A percentile compares a stretch with the other conserved stretches of the same genome.
Evolutionary conservation across 345 rosid species (phyloP).

Genomic region (Eucalyptus cloeziana): DNA sequence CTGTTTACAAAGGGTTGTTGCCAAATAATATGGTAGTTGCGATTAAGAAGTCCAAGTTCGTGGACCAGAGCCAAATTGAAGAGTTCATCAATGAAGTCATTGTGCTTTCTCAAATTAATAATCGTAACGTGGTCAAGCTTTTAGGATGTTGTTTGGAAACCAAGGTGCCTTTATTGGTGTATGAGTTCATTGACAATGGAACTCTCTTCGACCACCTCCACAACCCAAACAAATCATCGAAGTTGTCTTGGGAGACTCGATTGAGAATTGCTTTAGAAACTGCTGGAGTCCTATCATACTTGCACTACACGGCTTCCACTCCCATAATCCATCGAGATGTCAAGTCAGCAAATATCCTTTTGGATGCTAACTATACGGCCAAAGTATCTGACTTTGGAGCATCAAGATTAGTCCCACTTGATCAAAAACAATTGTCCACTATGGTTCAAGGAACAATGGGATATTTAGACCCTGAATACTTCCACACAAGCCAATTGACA

Average conservation of each 20-base stretch:
- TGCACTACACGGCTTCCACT: conserved; percentile 12
- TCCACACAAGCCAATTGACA: background rate
- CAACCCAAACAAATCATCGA: background rate
- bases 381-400: conserved; percentile 40
- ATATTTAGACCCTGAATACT: conserved; percentile 32
- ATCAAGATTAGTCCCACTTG: conserved; percentile 19
- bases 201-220: conserved; percentile 27
- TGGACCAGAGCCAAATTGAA: too few relatives aligned
- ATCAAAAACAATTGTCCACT: conserved; percentile 18
- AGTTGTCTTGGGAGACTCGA: conserved; percentile 14
- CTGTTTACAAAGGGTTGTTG: too few relatives aligned
- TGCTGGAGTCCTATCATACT: conserved; percentile 13
- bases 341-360: conserved; percentile 26
- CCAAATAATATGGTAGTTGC: too few relatives aligned
- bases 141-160: conserved; percentile 39
- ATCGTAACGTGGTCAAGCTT: conserved; percentile 28
- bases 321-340: conserved; percentile 24
- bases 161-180: conserved; percentile 24
- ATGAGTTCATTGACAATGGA: conserved; percentile 21
- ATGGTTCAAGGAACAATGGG: conserved; percentile 34
- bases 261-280: conserved; percentile 15
- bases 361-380: conserved; percentile 14
- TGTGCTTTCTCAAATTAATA: too few relatives aligned
- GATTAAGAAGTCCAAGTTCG: too few relatives aligned
- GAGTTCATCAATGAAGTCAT: too few relatives aligned